These are phyloP conservation scores for Aspergillus sp. DNA, from an alignment of 2,329 filamentous ascomycete species.

Conservation along the genomic window DNA sequence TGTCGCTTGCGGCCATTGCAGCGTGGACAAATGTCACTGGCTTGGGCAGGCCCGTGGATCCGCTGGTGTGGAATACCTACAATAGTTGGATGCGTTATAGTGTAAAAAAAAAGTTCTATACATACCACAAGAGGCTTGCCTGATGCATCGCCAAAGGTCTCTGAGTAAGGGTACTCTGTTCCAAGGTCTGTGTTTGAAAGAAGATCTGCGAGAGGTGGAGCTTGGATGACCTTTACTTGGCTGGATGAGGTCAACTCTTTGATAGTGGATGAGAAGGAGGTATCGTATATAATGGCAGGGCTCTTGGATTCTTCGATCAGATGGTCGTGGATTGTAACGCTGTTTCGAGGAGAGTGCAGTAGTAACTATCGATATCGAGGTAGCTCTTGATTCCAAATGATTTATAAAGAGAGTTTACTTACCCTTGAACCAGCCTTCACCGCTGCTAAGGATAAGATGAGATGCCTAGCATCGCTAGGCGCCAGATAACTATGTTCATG, in stretches of 20 bases:
- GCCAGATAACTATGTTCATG: too few relatives aligned
- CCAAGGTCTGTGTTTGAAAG: neutral
- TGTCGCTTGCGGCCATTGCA: conserved; percentile 4
- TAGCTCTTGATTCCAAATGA: too few relatives aligned
- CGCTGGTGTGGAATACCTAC: conserved; percentile 11
- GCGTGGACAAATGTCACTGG: conserved; percentile 7
- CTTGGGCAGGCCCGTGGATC: conserved; percentile 11
- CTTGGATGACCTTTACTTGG: neutral
- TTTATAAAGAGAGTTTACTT: too few relatives aligned
- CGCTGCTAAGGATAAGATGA: too few relatives aligned
- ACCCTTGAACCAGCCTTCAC: too few relatives aligned
- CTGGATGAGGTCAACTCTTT: neutral
- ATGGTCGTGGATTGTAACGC: too few relatives aligned
- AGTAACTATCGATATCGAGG: too few relatives aligned
- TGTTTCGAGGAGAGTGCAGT: too few relatives aligned
- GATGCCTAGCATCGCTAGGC: too few relatives aligned
- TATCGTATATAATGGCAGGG: too few relatives aligned
- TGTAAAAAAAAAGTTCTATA: neutral
- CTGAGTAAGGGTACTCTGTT: neutral
- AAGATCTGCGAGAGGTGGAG: neutral
- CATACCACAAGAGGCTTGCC: conserved; percentile 6
- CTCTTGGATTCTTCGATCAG: too few relatives aligned
- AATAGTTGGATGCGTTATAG: neutral
- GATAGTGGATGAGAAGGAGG: too few relatives aligned
- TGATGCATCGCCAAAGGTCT: neutral